phyloP scores from a whole-genome alignment of 202 grass and related monocot genomes.

The Cymbopogon flexuosus region DNA sequence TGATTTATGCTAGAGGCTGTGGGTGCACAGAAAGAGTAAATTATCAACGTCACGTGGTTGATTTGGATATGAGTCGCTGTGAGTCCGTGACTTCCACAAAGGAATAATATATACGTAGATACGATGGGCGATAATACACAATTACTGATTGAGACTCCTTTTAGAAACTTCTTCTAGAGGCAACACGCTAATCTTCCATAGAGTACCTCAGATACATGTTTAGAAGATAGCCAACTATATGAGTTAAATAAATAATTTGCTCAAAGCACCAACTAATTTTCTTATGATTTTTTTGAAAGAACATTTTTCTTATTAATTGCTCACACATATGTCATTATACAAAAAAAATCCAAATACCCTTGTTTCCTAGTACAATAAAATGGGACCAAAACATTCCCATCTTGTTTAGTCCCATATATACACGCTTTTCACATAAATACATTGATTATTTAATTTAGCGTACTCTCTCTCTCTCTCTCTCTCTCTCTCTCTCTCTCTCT shows the following conservation, averaged over 20 bases:
- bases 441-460: too few species aligned
- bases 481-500: too few species aligned
- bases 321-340: too few species aligned
- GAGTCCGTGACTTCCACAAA: neutral
- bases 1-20: too few species aligned
- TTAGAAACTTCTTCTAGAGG: neutral
- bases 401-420: too few species aligned
- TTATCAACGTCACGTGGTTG: neutral
- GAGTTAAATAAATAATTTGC: neutral
- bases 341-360: too few species aligned
- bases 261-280: neutral
- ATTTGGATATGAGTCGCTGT: neutral
- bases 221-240: neutral
- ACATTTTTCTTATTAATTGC: too few species aligned
- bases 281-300: too few species aligned
- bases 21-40: neutral
- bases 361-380: too few species aligned
- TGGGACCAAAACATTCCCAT: too few species aligned
- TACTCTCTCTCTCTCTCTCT: too few species aligned
- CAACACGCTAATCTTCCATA: neutral
- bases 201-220: neutral
- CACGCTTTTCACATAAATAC: too few species aligned
- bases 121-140: neutral
- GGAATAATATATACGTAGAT: neutral
- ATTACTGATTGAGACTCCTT: neutral